These are phyloP conservation scores for Exophiala xenobiotica DNA, from an alignment of 2,329 filamentous ascomycete genomes.

Conservation along the genomic window DNA sequence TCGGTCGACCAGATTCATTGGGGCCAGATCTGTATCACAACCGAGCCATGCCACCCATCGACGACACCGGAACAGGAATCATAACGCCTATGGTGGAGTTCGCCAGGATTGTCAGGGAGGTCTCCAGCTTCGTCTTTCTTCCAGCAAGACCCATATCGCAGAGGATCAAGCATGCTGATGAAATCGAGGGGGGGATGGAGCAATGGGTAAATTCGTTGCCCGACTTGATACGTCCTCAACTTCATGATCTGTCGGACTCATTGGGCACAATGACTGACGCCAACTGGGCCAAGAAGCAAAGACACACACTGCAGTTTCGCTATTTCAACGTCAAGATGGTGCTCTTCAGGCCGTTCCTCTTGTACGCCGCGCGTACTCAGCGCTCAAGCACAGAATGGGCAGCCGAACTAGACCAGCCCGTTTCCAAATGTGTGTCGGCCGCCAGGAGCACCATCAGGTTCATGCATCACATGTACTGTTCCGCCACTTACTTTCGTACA, in stretches of 20 bases:
- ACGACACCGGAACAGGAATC: conserved; percentile 40
- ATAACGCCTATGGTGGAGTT: conserved; percentile 43
- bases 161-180: conserved; percentile 37
- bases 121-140: conserved; percentile 42
- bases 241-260: conserved; percentile 20
- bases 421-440: conserved; percentile 41
- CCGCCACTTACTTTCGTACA: conserved; percentile 43
- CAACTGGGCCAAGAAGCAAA: conserved; percentile 41
- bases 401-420: conserved; percentile 34
- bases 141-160: conserved; percentile 36
- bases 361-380: conserved; percentile 32
- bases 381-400: conserved; percentile 32
- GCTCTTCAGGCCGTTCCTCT: conserved; percentile 41
- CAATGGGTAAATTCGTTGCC: conserved; percentile 39
- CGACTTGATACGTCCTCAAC: conserved; percentile 37
- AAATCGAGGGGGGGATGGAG: conserved; percentile 41
- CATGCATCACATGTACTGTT: conserved; percentile 41
- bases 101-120: conserved; percentile 40
- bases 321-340: conserved; percentile 45
- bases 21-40: conserved; percentile 52
- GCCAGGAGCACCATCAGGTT: conserved; percentile 42
- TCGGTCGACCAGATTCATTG: conserved; percentile 50
- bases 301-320: conserved; percentile 41
- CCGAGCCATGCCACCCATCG: conserved; percentile 38
- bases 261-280: conserved; percentile 36